Conservation (phyloP, 2,329 filamentous ascomycete species). For the Sclerotinia nivalis region DNA sequence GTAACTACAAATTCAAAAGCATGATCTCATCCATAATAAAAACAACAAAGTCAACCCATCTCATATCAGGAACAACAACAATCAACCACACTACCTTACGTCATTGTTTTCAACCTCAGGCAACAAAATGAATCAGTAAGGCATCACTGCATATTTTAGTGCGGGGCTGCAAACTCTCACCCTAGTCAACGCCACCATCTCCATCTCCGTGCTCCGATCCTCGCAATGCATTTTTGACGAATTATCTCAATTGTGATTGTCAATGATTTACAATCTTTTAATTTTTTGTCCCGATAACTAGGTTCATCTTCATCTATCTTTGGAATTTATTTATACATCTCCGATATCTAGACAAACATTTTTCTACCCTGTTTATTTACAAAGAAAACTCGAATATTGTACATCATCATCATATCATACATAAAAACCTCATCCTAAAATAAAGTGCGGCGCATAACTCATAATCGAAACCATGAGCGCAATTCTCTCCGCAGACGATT, state of each 20-base stretch:
- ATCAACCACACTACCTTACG: neutral
- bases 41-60: neutral
- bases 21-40: neutral
- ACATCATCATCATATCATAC: neutral
- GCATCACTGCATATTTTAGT: neutral
- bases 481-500: conserved; percentile 92
- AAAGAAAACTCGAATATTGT: neutral
- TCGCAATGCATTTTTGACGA: conserved; percentile 20
- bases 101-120: neutral
- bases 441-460: conserved; percentile 29
- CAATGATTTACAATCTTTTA: conserved; percentile 21
- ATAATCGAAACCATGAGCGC: conserved; percentile 73
- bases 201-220: conserved; percentile 16
- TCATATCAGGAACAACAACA: neutral
- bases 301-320: neutral
- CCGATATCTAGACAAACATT: neutral
- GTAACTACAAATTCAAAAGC: neutral
- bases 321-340: neutral
- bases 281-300: neutral
- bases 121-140: neutral
- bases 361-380: neutral
- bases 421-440: neutral
- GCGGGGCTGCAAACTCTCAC: neutral
- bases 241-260: conserved; percentile 23
- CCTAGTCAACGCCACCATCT: conserved; percentile 9